These are phyloP conservation scores for Primulina tabacum DNA, from an alignment of 257 asterid species.

Conservation along the genomic window DNA sequence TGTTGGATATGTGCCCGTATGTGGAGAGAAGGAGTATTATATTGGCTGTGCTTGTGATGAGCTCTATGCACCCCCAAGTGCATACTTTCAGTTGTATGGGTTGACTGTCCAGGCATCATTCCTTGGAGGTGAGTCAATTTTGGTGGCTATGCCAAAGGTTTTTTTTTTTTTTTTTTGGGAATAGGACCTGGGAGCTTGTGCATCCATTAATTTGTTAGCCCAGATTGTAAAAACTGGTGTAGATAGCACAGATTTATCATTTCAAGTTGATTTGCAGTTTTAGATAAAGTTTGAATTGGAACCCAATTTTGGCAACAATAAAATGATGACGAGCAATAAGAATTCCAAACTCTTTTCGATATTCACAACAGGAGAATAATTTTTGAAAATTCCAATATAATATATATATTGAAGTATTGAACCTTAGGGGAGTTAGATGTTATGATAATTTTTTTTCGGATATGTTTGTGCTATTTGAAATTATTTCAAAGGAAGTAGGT, in stretches of 20 bases:
- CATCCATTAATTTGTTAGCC: constrained; percentile 17
- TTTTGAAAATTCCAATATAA: background rate
- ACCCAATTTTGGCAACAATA: background rate
- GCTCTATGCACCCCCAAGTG: constrained; percentile 95
- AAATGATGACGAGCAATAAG: background rate
- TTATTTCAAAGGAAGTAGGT: background rate
- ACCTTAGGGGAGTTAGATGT: too few relatives aligned
- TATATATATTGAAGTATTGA: too few relatives aligned
- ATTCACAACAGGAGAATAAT: background rate
- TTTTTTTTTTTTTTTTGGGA: constrained; percentile 8
- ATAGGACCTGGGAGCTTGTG: constrained; percentile 9
- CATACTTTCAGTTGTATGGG: constrained; percentile 89
- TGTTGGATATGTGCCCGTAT: constrained; percentile 72
- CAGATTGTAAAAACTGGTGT: constrained; percentile 12
- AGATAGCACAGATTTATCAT: background rate
- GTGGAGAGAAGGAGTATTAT: constrained; percentile 94
- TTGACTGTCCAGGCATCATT: constrained; percentile 88
- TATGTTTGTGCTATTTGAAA: background rate
- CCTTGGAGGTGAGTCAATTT: constrained; percentile 75
- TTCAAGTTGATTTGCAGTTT: background rate
- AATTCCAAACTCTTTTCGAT: constrained; percentile 5
- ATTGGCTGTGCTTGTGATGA: constrained; percentile 88
- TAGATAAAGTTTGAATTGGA: background rate
- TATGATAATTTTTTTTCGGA: too few relatives aligned
- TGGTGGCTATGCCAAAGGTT: constrained; percentile 12